phyloP scores from a whole-genome alignment of 2,329 filamentous ascomycete genomes.

The Exophiala spinifera region DNA sequence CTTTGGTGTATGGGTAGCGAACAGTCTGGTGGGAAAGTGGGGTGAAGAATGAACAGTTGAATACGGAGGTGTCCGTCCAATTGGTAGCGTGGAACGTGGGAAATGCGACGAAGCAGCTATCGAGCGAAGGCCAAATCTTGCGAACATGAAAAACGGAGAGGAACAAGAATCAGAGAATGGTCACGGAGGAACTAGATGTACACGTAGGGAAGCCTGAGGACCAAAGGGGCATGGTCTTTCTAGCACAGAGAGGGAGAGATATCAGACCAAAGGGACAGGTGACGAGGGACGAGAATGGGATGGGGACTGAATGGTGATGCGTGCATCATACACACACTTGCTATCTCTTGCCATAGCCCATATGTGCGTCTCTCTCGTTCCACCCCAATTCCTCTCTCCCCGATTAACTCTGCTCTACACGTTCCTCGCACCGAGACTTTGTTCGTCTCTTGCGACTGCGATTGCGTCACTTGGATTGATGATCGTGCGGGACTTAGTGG shows the following conservation, averaged over 20 bases:
- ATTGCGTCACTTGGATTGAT: not conserved
- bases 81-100: conserved; percentile 7
- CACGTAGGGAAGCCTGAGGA: not conserved
- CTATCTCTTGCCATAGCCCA: too few relatives aligned
- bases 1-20: conserved; percentile 7
- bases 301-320: not conserved
- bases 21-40: conserved; percentile 7
- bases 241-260: too few relatives aligned
- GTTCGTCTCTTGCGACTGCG: not conserved
- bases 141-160: not conserved
- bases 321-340: not conserved
- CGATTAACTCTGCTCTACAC: too few relatives aligned
- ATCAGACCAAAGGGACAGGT: too few relatives aligned
- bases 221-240: not conserved
- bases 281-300: too few relatives aligned
- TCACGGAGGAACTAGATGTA: not conserved
- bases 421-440: too few relatives aligned
- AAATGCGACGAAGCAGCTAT: conserved; percentile 1
- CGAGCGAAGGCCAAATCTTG: not conserved
- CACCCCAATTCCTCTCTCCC: too few relatives aligned
- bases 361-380: too few relatives aligned
- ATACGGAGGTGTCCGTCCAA: conserved; percentile 3
- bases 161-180: not conserved
- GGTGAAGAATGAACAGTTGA: not conserved
- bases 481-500: not conserved